A percentile compares a stretch with the other conserved stretches of the same genome.
phyloP scores from a whole-genome alignment of 495 filamentous ascomycete genomes.

The Aspergillus conjunctus region DNA sequence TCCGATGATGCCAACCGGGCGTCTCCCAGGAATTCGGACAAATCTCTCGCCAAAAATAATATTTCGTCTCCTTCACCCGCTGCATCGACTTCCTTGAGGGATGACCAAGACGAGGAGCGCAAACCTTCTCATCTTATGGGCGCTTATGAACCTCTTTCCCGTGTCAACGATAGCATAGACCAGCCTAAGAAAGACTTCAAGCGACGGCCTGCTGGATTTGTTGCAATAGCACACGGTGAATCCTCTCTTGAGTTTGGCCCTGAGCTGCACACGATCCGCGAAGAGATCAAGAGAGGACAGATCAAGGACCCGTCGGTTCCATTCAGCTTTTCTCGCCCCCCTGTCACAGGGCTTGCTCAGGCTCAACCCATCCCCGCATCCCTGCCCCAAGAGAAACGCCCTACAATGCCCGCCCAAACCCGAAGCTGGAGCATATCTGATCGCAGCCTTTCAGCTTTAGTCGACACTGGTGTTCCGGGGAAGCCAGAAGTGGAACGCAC shows the following conservation, averaged over 20 bases:
- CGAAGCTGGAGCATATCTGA: slow-evolving; percentile 72
- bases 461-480: slow-evolving; percentile 37
- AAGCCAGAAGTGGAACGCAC: slow-evolving; percentile 75
- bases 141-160: slow-evolving; percentile 18
- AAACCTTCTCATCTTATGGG: slow-evolving; percentile 24
- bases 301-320: slow-evolving; percentile 38
- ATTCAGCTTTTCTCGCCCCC: slow-evolving; percentile 41
- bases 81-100: slow-evolving; percentile 46
- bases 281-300: slow-evolving; percentile 27
- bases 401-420: slow-evolving; percentile 30
- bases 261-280: slow-evolving; percentile 30
- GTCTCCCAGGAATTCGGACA: slow-evolving; percentile 38
- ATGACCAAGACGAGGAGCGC: slow-evolving; percentile 32
- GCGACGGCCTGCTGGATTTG: slow-evolving; percentile 16
- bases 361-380: slow-evolving; percentile 41
- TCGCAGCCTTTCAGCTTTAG: slow-evolving; percentile 44
- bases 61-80: slow-evolving; percentile 54
- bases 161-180: slow-evolving; percentile 17
- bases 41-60: slow-evolving; percentile 32
- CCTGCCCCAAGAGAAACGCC: slow-evolving; percentile 25
- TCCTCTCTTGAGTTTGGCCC: slow-evolving; percentile 30
- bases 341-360: slow-evolving; percentile 51
- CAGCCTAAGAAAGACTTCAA: slow-evolving; percentile 15
- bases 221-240: slow-evolving; percentile 8
- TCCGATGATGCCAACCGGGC: slow-evolving; percentile 40